These are phyloP conservation scores for Dothideomycetidae sp. DNA, from an alignment of 2,329 filamentous ascomycete species.

Conservation along the genomic window DNA sequence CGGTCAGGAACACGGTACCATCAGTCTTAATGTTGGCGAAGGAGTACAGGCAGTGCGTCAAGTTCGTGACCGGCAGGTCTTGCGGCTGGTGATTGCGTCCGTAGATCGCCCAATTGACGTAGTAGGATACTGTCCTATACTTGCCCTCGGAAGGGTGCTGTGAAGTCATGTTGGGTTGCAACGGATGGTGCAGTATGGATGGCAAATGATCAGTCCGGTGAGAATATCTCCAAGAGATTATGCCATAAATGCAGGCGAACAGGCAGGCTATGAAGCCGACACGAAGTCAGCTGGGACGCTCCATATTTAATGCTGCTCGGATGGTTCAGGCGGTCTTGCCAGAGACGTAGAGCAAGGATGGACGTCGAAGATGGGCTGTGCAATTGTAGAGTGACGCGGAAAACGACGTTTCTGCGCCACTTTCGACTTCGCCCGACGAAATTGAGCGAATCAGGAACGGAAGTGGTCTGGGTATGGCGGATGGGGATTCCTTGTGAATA, in stretches of 20 bases:
- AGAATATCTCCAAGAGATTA: background rate
- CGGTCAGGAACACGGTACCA: constrained; percentile 63
- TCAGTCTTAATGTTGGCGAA: constrained; percentile 78
- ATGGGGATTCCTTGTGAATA: too few species aligned
- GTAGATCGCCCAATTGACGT: constrained; percentile 75
- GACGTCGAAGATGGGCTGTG: too few species aligned
- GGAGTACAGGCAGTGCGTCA: constrained; percentile 81
- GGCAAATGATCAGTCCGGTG: constrained; percentile 1
- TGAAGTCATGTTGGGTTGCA: background rate
- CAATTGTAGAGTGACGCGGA: too few species aligned
- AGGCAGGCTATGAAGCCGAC: background rate
- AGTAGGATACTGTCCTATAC: constrained; percentile 58
- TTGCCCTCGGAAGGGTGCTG: constrained; percentile 6
- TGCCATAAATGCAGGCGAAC: background rate
- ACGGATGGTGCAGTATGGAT: constrained; percentile 12
- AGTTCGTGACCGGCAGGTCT: constrained; percentile 61
- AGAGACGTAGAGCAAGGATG: too few species aligned
- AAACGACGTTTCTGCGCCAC: too few species aligned
- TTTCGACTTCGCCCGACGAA: too few species aligned
- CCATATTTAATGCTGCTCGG: too few species aligned
- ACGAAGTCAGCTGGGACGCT: background rate
- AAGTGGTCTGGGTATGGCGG: too few species aligned
- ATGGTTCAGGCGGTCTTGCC: too few species aligned
- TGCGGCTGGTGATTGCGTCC: constrained; percentile 73
- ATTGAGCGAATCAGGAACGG: too few species aligned